Base-by-base conservation (phyloP, 306 rosid species). In the Elaeagnus macrophylla region DNA sequence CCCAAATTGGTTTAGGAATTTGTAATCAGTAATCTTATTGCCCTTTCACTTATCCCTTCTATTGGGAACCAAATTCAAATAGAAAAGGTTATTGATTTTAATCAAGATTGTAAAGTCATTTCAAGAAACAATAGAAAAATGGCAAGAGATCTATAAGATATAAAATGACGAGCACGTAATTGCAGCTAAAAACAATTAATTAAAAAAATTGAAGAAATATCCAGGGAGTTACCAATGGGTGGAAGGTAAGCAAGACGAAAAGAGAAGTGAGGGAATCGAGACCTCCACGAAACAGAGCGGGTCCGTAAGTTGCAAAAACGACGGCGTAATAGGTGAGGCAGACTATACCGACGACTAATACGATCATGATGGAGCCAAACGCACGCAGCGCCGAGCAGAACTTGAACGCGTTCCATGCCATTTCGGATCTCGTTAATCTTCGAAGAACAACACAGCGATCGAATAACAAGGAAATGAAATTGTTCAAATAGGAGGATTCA, bases 341-440 rank as follows among this genome's bases (percentile, higher is more conserved):
- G 16, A 73, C 74, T 40, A 85, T 63, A 54, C 67, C 68, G 52
- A 82, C 65, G 35, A 85, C 83, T 39, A 82, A 12, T 44, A 77
- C 11, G 66, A 85, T 77, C 90, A 79, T 82, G 48, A 85, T 37
- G 51, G 80, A 85, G 51, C 87, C 89, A 7, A 82, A 75, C n/a
- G 74, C 79, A 1, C 87, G 82, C 50, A 82, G 69, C 10, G 79
- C 71, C 59, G 79, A 60, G 48, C 90, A 85, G 65, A 71, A 76
- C 64, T 49, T 71, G 79, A 79, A 85, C 51, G 70, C 83, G 66
- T 85, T 85, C 81, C 87, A 79, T 32, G 81, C 73, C 95, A 79
- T 79, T 37, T 25, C 32, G 32, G 32, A 25, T 25, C 4, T 25
- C 32, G 32, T 25, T 25, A 25, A 25, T 25, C 32, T 25, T 25